phyloP scores from a whole-genome alignment of 768 basidiomycete species.

The Hygrocybe punicea region DNA sequence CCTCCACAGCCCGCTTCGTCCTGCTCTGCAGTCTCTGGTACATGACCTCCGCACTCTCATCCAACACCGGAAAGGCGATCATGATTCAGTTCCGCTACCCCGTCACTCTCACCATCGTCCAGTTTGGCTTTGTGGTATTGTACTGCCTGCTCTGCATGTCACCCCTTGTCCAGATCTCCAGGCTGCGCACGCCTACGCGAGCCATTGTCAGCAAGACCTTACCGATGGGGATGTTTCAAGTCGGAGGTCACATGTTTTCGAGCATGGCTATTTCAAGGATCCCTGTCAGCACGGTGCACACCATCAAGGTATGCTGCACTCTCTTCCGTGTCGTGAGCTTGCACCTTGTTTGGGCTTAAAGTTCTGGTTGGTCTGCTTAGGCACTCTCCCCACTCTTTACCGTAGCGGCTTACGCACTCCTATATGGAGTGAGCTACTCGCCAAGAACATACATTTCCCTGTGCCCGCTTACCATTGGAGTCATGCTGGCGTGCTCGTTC shows the following conservation, averaged over 20 bases:
- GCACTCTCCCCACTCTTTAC: slow-evolving; percentile 97
- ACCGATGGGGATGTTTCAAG: slow-evolving; percentile 97
- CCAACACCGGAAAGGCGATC: slow-evolving; percentile 95
- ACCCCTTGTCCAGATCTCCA: slow-evolving; percentile 63
- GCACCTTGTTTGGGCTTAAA: neutral
- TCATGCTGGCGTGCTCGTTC: slow-evolving; percentile 96
- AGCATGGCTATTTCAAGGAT: slow-evolving; percentile 96
- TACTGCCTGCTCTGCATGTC: slow-evolving; percentile 87
- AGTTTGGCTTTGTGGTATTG: slow-evolving; percentile 89
- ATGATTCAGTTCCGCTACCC: slow-evolving; percentile 91
- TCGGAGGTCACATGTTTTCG: slow-evolving; percentile 96
- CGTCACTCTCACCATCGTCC: slow-evolving; percentile 94
- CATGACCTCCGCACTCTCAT: slow-evolving; percentile 85
- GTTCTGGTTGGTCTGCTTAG: slow-evolving; percentile 39
- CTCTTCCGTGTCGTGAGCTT: neutral
- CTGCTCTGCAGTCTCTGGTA: slow-evolving; percentile 91
- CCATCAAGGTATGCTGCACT: slow-evolving; percentile 91
- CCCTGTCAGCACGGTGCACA: slow-evolving; percentile 96
- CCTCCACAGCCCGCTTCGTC: slow-evolving; percentile 56
- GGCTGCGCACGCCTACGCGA: slow-evolving; percentile 64
- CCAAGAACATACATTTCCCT: slow-evolving; percentile 87
- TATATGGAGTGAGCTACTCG: slow-evolving; percentile 94
- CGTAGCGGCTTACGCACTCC: slow-evolving; percentile 87
- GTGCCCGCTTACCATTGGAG: slow-evolving; percentile 90
- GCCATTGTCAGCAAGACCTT: slow-evolving; percentile 75